Conservation (phyloP, 495 filamentous ascomycete species). For the Hyaloscypha finlandica region DNA sequence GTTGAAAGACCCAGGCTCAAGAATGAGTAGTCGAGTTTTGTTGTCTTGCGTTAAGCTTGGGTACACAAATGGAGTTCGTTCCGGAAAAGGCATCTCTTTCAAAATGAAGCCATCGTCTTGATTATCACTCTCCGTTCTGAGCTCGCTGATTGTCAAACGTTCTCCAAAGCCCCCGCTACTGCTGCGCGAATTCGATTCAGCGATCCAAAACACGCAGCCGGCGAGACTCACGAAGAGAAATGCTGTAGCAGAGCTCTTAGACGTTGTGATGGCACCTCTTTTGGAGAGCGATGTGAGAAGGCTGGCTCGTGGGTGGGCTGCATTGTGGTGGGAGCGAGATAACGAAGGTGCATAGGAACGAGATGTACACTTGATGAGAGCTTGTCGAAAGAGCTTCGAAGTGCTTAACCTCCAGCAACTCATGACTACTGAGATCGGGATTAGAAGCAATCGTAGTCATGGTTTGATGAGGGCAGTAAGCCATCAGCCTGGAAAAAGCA, state of each 20-base stretch:
- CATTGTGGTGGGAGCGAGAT: too few relatives aligned
- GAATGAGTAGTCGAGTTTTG: neutral
- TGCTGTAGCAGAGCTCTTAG: neutral
- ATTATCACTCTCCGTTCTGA: neutral
- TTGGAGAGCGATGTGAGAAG: neutral
- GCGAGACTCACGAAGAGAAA: slow-evolving; percentile 1
- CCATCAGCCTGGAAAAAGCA: too few relatives aligned
- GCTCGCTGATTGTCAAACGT: neutral
- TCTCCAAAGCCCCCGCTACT: neutral
- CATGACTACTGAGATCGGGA: too few relatives aligned
- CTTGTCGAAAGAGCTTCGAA: too few relatives aligned
- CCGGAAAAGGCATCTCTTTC: neutral
- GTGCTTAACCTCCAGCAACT: too few relatives aligned
- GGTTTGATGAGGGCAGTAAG: too few relatives aligned
- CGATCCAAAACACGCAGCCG: neutral
- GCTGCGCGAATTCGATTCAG: neutral
- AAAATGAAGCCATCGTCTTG: neutral
- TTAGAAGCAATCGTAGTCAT: too few relatives aligned
- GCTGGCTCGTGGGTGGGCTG: neutral
- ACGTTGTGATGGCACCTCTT: neutral
- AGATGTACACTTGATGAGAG: too few relatives aligned
- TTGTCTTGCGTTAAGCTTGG: neutral
- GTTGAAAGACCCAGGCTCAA: slow-evolving; percentile 1
- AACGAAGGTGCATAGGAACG: too few relatives aligned
- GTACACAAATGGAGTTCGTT: neutral